Percentiles rank a stretch among this genome's conserved stretches.
These are phyloP conservation scores for Hemileia vastatrix DNA, from an alignment of 1,284 basidiomycete species.

Conservation along the genomic window DNA sequence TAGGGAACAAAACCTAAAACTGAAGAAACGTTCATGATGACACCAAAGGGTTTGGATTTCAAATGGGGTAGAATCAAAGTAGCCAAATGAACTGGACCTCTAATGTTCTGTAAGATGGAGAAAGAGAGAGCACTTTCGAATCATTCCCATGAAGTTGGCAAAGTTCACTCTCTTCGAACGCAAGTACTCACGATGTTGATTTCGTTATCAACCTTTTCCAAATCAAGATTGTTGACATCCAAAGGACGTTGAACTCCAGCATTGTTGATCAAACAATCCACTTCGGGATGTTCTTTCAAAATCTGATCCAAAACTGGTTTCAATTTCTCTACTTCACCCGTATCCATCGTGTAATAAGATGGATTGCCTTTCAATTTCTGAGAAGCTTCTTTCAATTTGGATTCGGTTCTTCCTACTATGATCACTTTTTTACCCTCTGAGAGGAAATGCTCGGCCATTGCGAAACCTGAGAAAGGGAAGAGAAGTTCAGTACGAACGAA, in stretches of 20 bases:
- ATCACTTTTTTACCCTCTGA: constrained; percentile 45
- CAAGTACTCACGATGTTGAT: no score
- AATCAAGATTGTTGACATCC: constrained; percentile 34
- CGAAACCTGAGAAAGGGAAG: constrained; percentile 26
- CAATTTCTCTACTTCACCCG: constrained; percentile 38
- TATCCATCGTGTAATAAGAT: constrained; percentile 45
- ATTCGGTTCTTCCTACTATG: constrained; percentile 44
- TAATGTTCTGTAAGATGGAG: no score
- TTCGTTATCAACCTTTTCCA: constrained; percentile 36
- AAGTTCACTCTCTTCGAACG: no score
- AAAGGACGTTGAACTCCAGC: constrained; percentile 47
- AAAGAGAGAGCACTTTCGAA: no score
- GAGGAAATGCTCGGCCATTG: constrained; percentile 45
- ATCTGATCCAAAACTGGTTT: constrained; percentile 39
- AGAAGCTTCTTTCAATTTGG: constrained; percentile 38
- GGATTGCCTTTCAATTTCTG: constrained; percentile 39
- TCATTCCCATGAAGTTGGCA: no score
- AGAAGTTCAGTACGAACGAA: background rate
- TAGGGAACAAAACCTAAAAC: no score
- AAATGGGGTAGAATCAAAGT: constrained; percentile 36
- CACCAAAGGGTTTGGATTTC: constrained; percentile 31
- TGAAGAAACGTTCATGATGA: constrained; percentile 37
- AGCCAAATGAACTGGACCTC: constrained; percentile 36
- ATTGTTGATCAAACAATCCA: constrained; percentile 47
- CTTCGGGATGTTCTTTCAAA: constrained; percentile 44